phyloP scores from a whole-genome alignment of 768 basidiomycete genomes.

The Russula ochroleuca region DNA sequence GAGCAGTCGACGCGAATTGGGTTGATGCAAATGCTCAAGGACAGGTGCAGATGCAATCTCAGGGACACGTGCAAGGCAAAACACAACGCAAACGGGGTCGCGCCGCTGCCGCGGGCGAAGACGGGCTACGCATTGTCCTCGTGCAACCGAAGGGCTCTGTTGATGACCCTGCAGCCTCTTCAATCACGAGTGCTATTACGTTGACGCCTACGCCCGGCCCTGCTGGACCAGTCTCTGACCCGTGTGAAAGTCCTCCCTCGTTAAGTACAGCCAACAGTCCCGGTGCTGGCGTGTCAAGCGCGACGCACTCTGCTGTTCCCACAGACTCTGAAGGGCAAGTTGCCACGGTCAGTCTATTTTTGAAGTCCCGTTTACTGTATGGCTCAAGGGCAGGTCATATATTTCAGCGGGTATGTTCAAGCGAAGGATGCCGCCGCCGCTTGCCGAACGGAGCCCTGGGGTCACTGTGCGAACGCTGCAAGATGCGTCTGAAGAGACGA shows the following conservation, averaged over 20 bases:
- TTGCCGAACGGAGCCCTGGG: conserved; percentile 32
- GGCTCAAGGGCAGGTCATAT: not conserved
- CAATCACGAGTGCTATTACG: not conserved
- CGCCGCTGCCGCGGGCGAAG: not conserved
- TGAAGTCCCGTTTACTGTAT: too few species aligned
- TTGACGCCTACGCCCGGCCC: not conserved
- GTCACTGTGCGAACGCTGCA: conserved; percentile 45
- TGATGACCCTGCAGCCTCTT: not conserved
- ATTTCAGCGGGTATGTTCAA: conserved; percentile 31
- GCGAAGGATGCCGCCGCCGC: conserved; percentile 40
- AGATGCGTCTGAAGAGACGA: conserved; percentile 43
- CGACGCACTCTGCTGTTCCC: not conserved
- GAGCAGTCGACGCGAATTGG: conserved; percentile 9
- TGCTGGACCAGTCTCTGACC: not conserved
- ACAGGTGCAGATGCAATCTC: conserved; percentile 1
- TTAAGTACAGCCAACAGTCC: not conserved
- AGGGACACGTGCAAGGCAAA: conserved; percentile 6
- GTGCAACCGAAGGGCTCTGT: conserved; percentile 15
- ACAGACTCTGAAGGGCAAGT: not conserved
- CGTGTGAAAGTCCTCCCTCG: not conserved
- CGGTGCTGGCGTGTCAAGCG: not conserved
- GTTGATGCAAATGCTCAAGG: conserved; percentile 9
- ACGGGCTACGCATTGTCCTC: conserved; percentile 16
- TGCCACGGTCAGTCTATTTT: conserved; percentile 9
- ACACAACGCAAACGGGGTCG: conserved; percentile 13